phyloP scores from a whole-genome alignment of 345 rosid species.

The Erucastrum elatum region DNA sequence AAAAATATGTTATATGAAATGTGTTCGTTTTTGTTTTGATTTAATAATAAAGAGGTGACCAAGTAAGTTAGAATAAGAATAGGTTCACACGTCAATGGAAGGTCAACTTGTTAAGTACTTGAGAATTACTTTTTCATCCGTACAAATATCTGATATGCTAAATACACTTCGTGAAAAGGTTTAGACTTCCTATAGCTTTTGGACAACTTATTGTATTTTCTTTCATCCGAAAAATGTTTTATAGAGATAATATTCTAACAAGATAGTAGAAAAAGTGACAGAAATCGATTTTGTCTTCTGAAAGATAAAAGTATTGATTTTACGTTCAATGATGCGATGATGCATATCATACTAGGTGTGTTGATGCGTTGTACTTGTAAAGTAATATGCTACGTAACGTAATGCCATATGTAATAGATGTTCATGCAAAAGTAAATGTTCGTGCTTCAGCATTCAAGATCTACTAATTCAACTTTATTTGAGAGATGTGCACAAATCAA shows the following conservation, averaged over 20 bases:
- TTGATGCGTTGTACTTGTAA: not conserved
- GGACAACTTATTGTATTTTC: not conserved
- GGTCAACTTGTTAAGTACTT: conserved; percentile 32
- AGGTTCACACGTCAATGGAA: conserved; percentile 22
- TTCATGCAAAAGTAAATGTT: not conserved
- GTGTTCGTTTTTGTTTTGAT: conserved; percentile 29
- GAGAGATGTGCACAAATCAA: not conserved
- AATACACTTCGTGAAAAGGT: not conserved
- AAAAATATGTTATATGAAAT: conserved; percentile 4
- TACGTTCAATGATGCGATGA: not conserved
- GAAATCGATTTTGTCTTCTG: conserved; percentile 1
- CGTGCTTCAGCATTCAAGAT: not conserved
- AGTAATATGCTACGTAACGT: not conserved
- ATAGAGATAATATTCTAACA: conserved; percentile 1
- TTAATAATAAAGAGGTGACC: not conserved
- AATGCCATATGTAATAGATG: not conserved
- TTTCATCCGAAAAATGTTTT: not conserved
- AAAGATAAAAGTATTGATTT: too few relatives aligned
- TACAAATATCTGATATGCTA: conserved; percentile 15
- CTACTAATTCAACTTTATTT: not conserved
- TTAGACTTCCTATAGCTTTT: conserved; percentile 9
- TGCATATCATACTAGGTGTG: not conserved
- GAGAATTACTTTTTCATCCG: conserved; percentile 7
- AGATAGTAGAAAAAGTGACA: not conserved
- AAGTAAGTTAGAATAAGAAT: conserved; percentile 6